A percentile compares a stretch with the other conserved stretches of the same genome.
phyloP scores from a whole-genome alignment of 1,284 basidiomycete species.

The Pterulicium gracile region DNA sequence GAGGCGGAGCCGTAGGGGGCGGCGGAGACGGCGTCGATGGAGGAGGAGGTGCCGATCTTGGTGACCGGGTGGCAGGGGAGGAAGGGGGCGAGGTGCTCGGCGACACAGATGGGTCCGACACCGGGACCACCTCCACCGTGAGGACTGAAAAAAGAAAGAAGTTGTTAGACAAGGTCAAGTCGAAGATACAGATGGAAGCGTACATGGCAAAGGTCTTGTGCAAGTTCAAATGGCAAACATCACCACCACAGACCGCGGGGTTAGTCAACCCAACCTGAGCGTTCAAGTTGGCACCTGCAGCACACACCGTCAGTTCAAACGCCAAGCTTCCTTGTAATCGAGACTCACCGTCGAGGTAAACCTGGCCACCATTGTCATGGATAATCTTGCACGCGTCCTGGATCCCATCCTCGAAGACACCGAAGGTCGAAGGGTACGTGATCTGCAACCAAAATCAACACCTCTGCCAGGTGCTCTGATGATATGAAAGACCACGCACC shows the following conservation, averaged over 20 bases:
- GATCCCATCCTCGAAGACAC: slow-evolving; percentile 93
- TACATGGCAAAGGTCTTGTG: slow-evolving; percentile 96
- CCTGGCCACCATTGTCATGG: slow-evolving; percentile 93
- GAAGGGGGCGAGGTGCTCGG: slow-evolving; percentile 89
- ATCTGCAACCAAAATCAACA: slow-evolving; percentile 34
- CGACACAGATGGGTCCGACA: slow-evolving; percentile 91
- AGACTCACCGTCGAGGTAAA: slow-evolving; percentile 80
- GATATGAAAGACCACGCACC: slow-evolving; percentile 44
- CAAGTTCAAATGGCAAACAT: slow-evolving; percentile 96
- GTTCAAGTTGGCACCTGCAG: slow-evolving; percentile 79
- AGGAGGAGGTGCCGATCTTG: slow-evolving; percentile 54
- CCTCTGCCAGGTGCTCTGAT: slow-evolving; percentile 3
- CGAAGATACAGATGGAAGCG: slow-evolving; percentile 12
- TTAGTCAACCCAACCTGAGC: slow-evolving; percentile 93
- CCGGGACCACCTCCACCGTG: slow-evolving; percentile 98
- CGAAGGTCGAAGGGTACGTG: slow-evolving; percentile 93
- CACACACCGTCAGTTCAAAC: slow-evolving; percentile 5
- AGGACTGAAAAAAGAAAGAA: slow-evolving; percentile 39
- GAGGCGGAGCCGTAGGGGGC: slow-evolving; percentile 93
- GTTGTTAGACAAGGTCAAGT: too few species aligned
- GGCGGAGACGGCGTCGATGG: slow-evolving; percentile 84
- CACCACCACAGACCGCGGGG: slow-evolving; percentile 92
- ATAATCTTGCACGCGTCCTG: slow-evolving; percentile 89
- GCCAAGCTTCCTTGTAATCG: not conserved
- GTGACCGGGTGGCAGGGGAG: slow-evolving; percentile 86